These are phyloP conservation scores for Amniculicola lignicola DNA, from an alignment of 495 filamentous ascomycete species.

Conservation along the genomic window DNA sequence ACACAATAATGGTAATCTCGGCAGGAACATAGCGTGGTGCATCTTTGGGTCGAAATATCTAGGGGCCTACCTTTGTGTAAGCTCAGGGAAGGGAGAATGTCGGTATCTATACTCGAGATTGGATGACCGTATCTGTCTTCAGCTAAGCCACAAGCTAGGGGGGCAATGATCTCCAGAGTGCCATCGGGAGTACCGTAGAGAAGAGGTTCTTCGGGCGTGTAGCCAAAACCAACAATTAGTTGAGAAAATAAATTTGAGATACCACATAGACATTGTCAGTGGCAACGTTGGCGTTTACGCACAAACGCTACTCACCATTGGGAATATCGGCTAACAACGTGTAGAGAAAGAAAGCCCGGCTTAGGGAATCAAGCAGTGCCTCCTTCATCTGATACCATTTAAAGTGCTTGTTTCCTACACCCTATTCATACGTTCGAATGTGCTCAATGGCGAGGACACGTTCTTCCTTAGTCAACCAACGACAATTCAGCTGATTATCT, in stretches of 20 bases:
- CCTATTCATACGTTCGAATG: constrained; percentile 41
- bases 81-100: constrained; percentile 45
- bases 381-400: constrained; percentile 43
- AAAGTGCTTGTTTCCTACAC: constrained; percentile 44
- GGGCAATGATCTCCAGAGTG: constrained; percentile 60
- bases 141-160: constrained; percentile 58
- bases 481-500: constrained; percentile 66
- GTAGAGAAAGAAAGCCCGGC: constrained; percentile 63
- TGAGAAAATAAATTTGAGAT: constrained; percentile 72
- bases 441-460: constrained; percentile 46
- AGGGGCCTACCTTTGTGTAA: constrained; percentile 40
- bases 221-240: constrained; percentile 58
- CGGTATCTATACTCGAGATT: constrained; percentile 46
- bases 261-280: constrained; percentile 39
- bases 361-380: constrained; percentile 40
- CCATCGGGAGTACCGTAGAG: constrained; percentile 66
- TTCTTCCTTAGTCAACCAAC: constrained; percentile 63
- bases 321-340: constrained; percentile 61
- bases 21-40: constrained; percentile 58
- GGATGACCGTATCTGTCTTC: constrained; percentile 59
- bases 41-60: constrained; percentile 58
- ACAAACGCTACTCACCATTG: constrained; percentile 42
- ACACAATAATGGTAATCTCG: constrained; percentile 66
- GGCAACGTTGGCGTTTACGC: background rate
- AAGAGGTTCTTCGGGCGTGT: constrained; percentile 58